phyloP scores from a whole-genome alignment of 2,329 filamentous ascomycete species.

The Thelonectria rubi region DNA sequence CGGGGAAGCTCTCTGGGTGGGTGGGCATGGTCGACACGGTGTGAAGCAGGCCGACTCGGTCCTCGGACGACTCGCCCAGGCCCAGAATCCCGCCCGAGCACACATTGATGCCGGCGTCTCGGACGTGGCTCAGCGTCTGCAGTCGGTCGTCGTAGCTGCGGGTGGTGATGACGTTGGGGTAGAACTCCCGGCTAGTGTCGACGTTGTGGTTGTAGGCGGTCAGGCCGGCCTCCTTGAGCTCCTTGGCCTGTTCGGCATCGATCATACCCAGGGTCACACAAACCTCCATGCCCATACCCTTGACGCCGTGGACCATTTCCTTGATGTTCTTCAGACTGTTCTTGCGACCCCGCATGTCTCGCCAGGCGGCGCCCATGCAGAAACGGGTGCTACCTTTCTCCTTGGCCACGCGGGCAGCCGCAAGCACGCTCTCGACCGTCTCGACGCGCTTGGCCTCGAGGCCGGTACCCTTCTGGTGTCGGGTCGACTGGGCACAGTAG shows the following conservation, averaged over 20 bases:
- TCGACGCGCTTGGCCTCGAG: slow-evolving; percentile 83
- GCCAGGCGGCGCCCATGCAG: slow-evolving; percentile 95
- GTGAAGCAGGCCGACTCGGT: slow-evolving; percentile 84
- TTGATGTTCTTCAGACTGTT: slow-evolving; percentile 84
- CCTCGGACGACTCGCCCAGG: slow-evolving; percentile 79
- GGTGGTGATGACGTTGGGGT: slow-evolving; percentile 86
- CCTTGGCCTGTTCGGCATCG: slow-evolving; percentile 79
- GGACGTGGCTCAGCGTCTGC: slow-evolving; percentile 79
- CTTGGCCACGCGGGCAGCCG: slow-evolving; percentile 79
- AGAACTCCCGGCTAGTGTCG: slow-evolving; percentile 89
- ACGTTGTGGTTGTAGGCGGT: slow-evolving; percentile 97
- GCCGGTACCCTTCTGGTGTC: slow-evolving; percentile 79
- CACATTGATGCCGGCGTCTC: slow-evolving; percentile 87
- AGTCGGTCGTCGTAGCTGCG: slow-evolving; percentile 88
- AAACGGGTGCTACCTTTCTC: slow-evolving; percentile 89
- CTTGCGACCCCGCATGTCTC: slow-evolving; percentile 92
- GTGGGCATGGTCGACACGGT: slow-evolving; percentile 82
- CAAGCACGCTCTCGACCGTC: slow-evolving; percentile 81
- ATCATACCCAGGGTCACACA: slow-evolving; percentile 97
- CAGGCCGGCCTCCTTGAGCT: slow-evolving; percentile 83
- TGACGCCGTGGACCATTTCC: slow-evolving; percentile 84
- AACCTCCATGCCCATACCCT: slow-evolving; percentile 84
- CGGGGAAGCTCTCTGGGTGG: slow-evolving; percentile 90
- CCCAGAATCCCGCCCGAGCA: slow-evolving; percentile 91
- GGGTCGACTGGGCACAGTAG: slow-evolving; percentile 90